These are phyloP conservation scores for Nigrograna mackinnonii DNA, from an alignment of 2,329 filamentous ascomycete species.

Conservation along the genomic window DNA sequence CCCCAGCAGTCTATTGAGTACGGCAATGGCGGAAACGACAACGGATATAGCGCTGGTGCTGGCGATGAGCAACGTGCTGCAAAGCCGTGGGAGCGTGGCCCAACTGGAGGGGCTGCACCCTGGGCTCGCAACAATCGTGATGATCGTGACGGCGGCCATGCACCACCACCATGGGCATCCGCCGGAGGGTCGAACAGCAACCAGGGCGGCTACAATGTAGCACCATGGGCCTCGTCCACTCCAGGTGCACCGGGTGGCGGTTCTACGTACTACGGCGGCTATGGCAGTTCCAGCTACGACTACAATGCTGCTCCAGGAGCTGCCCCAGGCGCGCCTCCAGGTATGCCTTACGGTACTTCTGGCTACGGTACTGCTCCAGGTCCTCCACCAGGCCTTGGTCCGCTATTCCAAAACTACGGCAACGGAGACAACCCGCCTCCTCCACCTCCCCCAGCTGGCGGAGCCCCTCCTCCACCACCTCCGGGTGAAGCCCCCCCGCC, in stretches of 20 bases:
- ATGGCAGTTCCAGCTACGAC: conserved; percentile 26
- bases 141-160: conserved; percentile 52
- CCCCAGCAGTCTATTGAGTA: conserved; percentile 75
- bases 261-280: conserved; percentile 49
- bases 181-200: conserved; percentile 34
- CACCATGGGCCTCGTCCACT: conserved; percentile 45
- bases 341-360: conserved; percentile 44
- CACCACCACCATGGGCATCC: conserved; percentile 47
- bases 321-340: conserved; percentile 22
- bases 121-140: conserved; percentile 61
- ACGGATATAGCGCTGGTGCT: conserved; percentile 50
- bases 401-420: conserved; percentile 69
- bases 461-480: conserved; percentile 63
- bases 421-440: conserved; percentile 65
- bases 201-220: conserved; percentile 37
- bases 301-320: conserved; percentile 22
- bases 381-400: conserved; percentile 59
- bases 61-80: conserved; percentile 57
- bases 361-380: conserved; percentile 46
- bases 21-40: conserved; percentile 32
- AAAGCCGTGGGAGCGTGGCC: conserved; percentile 88
- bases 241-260: conserved; percentile 44
- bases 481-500: conserved; percentile 63
- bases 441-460: conserved; percentile 64
- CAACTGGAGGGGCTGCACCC: conserved; percentile 81